Conservation (phyloP, 441 rosid species). For the Populus tomentosa region DNA sequence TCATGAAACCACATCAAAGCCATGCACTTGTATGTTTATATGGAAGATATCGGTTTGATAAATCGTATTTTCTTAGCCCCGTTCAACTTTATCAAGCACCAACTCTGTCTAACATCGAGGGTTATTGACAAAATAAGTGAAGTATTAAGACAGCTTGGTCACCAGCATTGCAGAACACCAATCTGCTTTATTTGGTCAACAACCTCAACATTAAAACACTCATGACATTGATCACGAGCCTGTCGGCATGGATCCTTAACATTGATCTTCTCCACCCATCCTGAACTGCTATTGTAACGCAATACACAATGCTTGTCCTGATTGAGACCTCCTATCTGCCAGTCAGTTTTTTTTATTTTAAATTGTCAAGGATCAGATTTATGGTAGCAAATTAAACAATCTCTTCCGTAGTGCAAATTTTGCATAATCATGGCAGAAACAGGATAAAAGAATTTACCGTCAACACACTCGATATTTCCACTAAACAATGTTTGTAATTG, state of each 20-base stretch:
- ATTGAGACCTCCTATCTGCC: not conserved
- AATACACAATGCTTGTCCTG: not conserved
- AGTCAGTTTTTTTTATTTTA: not conserved
- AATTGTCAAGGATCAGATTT: not conserved
- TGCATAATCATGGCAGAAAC: not conserved
- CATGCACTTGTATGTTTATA: no score
- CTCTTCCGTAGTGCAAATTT: not conserved
- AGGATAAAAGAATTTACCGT: no score
- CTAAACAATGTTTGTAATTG: not conserved
- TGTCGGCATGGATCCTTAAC: not conserved
- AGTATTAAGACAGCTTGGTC: no score
- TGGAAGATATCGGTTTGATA: no score
- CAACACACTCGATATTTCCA: not conserved
- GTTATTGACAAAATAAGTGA: not conserved
- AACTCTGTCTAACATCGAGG: not conserved
- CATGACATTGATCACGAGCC: not conserved
- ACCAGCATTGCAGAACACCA: not conserved
- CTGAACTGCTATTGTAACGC: not conserved
- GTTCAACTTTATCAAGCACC: not conserved
- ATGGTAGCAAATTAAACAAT: not conserved
- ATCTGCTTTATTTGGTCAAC: not conserved
- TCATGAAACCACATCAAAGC: no score
- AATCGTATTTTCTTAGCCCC: not conserved
- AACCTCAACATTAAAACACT: not conserved
- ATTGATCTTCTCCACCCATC: not conserved